Conservation (phyloP, 129 eudicot genomes). For the Flaveria linearis region DNA sequence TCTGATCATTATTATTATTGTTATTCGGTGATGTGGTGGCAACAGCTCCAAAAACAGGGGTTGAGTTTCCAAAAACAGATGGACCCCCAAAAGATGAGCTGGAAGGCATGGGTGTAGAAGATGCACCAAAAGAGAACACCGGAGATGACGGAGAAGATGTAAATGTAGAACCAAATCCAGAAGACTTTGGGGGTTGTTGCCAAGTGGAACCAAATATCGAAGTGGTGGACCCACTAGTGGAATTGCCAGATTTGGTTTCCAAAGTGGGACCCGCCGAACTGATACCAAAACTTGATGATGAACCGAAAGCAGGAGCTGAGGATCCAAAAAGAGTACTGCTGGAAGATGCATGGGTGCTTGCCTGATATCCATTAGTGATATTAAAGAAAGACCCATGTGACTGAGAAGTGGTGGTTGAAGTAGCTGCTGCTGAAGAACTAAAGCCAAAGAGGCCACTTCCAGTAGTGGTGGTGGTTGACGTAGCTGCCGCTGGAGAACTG, state of each 20-base stretch:
- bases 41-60: constrained; percentile 39
- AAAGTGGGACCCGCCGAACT: constrained; percentile 40
- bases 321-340: constrained; percentile 32
- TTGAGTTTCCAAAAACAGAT: constrained; percentile 49
- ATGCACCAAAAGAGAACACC: constrained; percentile 54
- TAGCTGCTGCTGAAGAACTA: constrained; percentile 30
- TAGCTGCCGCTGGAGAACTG: too few species aligned
- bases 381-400: constrained; percentile 45
- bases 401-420: constrained; percentile 30
- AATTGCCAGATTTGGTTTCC: constrained; percentile 28
- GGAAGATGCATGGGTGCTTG: constrained; percentile 41
- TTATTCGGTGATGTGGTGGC: constrained; percentile 35
- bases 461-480: constrained; percentile 32
- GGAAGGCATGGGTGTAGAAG: constrained; percentile 44
- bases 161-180: constrained; percentile 41
- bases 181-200: constrained; percentile 26
- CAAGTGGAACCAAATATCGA: constrained; percentile 46
- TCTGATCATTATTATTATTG: constrained; percentile 47
- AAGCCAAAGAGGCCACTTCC: constrained; percentile 50
- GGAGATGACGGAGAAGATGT: constrained; percentile 46
- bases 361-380: constrained; percentile 37
- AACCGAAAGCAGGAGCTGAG: constrained; percentile 28
- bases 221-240: constrained; percentile 35
- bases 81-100: constrained; percentile 37
- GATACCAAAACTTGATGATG: constrained; percentile 34